Evolutionary conservation across 345 rosid species (phyloP).

Genomic region (Toxicodendron radicans): DNA sequence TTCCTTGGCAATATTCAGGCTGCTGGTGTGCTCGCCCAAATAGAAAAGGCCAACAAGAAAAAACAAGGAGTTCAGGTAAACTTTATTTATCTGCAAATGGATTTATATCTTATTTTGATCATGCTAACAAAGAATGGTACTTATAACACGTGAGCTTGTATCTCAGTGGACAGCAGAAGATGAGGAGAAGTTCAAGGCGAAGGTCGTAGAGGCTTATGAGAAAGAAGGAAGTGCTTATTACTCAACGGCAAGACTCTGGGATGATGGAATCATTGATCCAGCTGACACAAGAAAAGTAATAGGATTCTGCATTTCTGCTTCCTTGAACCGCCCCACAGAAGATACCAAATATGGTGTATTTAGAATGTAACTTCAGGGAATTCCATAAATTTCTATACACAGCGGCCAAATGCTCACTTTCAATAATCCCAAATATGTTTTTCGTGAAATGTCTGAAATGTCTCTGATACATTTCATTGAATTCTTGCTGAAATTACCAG

Average conservation of each 20-base stretch:
- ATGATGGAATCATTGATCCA: slow-evolving; percentile 94
- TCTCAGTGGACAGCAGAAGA: slow-evolving; percentile 81
- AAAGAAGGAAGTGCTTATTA: slow-evolving; percentile 78
- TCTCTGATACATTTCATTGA: background rate
- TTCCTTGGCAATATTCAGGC: slow-evolving; percentile 52
- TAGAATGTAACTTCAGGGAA: slow-evolving; percentile 58
- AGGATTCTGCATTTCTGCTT: slow-evolving; percentile 72
- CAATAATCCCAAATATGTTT: background rate
- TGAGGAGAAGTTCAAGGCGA: slow-evolving; percentile 66
- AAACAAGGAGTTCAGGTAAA: slow-evolving; percentile 78
- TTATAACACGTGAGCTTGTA: slow-evolving; percentile 5
- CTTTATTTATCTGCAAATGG: background rate
- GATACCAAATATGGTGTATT: slow-evolving; percentile 84
- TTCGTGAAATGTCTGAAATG: too few species aligned
- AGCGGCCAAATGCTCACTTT: background rate
- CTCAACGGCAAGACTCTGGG: slow-evolving; percentile 96
- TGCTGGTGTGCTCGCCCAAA: slow-evolving; percentile 90
- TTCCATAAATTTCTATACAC: background rate
- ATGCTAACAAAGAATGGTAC: background rate
- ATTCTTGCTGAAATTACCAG: background rate
- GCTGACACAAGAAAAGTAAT: slow-evolving; percentile 73
- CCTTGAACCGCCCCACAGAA: slow-evolving; percentile 53
- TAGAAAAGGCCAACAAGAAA: slow-evolving; percentile 84
- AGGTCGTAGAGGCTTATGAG: slow-evolving; percentile 77
- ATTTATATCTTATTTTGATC: background rate